phyloP scores from a whole-genome alignment of 768 basidiomycete genomes.

The Russula earlei region DNA sequence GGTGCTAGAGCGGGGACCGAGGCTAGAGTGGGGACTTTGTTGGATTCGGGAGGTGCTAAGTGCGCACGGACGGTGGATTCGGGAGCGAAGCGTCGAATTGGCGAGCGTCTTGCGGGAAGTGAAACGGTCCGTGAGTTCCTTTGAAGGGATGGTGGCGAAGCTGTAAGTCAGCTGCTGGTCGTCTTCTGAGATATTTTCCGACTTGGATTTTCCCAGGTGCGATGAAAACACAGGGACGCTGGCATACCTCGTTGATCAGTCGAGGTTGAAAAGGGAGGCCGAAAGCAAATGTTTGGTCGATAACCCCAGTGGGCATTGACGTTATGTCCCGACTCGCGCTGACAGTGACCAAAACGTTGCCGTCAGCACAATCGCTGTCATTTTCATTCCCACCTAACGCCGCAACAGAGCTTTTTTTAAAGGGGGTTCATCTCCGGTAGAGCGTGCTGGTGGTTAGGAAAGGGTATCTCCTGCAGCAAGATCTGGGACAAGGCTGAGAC shows the following conservation, averaged over 20 bases:
- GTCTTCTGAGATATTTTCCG: not conserved
- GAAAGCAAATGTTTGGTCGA: conserved; percentile 13
- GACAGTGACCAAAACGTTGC: not conserved
- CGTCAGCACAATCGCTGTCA: conserved; percentile 11
- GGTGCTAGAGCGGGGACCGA: conserved; percentile 78
- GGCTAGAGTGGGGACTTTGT: conserved; percentile 87
- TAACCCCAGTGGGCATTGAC: not conserved
- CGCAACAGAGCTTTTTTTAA: not conserved
- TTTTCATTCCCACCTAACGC: conserved; percentile 2
- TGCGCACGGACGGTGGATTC: conserved; percentile 73
- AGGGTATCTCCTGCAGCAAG: not conserved
- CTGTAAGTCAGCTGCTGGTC: conserved; percentile 46
- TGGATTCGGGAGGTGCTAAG: conserved; percentile 81
- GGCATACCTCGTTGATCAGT: conserved; percentile 19
- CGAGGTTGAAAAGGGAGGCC: conserved; percentile 10
- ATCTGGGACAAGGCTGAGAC: not conserved
- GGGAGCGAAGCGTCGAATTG: conserved; percentile 64
- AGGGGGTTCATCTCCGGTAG: conserved; percentile 9
- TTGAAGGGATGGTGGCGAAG: conserved; percentile 68
- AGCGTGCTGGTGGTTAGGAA: not conserved
- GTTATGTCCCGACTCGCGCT: not conserved
- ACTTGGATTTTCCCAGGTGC: conserved; percentile 9
- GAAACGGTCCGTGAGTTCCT: conserved; percentile 73
- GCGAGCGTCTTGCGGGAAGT: conserved; percentile 74
- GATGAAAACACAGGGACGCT: conserved; percentile 20